A percentile compares a stretch with the other conserved stretches of the same genome.
These are phyloP conservation scores for Paulownia fortunei DNA, from an alignment of 257 asterid species.

Conservation along the genomic window DNA sequence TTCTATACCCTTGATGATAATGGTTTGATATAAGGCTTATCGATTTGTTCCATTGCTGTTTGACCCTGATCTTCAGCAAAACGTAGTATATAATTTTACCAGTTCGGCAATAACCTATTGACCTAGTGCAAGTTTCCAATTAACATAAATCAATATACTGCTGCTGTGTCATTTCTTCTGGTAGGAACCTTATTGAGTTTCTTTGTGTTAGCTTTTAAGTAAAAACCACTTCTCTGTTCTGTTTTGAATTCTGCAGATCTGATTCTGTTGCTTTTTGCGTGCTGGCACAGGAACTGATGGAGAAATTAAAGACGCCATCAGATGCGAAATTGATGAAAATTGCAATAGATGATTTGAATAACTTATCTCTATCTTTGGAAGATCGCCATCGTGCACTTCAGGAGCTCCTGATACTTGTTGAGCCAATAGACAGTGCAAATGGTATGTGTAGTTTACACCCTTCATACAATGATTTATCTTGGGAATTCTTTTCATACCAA, in stretches of 20 bases:
- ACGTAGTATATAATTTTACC: background rate
- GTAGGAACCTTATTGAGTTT: conserved; percentile 5
- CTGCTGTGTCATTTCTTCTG: conserved; percentile 7
- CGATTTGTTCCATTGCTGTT: background rate
- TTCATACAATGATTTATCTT: background rate
- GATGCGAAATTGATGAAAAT: conserved; percentile 79
- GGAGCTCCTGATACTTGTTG: conserved; percentile 85
- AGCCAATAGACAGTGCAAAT: conserved; percentile 89
- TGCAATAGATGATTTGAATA: conserved; percentile 80
- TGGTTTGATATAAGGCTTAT: background rate
- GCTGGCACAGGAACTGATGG: conserved; percentile 68
- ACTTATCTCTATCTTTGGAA: conserved; percentile 63
- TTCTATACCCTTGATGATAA: background rate
- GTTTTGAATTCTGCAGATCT: conserved; percentile 18
- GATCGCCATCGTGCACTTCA: conserved; percentile 79
- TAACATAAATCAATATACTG: background rate
- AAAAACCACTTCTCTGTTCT: background rate
- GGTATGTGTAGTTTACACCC: conserved; percentile 46
- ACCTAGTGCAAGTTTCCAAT: conserved; percentile 1
- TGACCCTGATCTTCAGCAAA: background rate
- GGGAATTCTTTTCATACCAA: background rate
- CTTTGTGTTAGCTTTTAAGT: background rate
- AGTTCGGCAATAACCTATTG: conserved; percentile 8
- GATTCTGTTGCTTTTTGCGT: conserved; percentile 25
- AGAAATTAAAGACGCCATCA: conserved; percentile 74